Evolutionary conservation across 345 rosid species (phyloP), one percentile per base, ranked within the genome.

Genomic region (Geranium brycei): DNA sequence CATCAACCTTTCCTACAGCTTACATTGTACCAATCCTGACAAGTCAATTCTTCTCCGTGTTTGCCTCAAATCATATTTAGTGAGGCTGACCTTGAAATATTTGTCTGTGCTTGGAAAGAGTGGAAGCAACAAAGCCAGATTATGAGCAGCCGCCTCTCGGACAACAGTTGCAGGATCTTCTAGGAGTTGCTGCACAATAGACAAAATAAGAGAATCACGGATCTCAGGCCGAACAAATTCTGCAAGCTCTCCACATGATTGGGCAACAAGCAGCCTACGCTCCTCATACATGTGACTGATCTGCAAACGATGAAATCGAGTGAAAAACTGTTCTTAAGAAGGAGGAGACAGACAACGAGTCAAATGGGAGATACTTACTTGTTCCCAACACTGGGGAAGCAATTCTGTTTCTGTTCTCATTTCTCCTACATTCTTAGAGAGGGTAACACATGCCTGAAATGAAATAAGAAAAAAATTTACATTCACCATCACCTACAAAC

Each of bases 371-470:
- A 53, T 64, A 74, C 86, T 82, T 73, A 89, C 98, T 80, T 92
- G 96, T 80, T 92, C 98, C 98, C 96, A 92, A 71, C 96, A 92
- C 80, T 92, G 95, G 31, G 95, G 98, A 72, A 92, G 98, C 72
- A 92, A 81, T 66, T 89, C 98, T 51, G 91, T 87, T 79, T 92
- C 98, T 64, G 98, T 92, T 78, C 96, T 84, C 96, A 89, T 89
- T 75, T 92, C 88, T 62, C 98, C 98, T 61, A 92, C 98, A 84
- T 86, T 92, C 82, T 77, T 86, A 40, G 98, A 88, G 63, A 92
- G 95, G 76, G 65, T 85, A 76, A 92, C 93, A 69, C 95, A 92
- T 66, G 98, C 98, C 98, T 89, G 84, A 70, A 73, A 78, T 64
- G 70, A 62, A 23, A 64, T 40, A 30, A n/a, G 58, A 70, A 67